Percentiles rank a stretch among this genome's conserved stretches.
Conservation (phyloP, 1,139 yeast species). For the Meyerozyma sp. region DNA sequence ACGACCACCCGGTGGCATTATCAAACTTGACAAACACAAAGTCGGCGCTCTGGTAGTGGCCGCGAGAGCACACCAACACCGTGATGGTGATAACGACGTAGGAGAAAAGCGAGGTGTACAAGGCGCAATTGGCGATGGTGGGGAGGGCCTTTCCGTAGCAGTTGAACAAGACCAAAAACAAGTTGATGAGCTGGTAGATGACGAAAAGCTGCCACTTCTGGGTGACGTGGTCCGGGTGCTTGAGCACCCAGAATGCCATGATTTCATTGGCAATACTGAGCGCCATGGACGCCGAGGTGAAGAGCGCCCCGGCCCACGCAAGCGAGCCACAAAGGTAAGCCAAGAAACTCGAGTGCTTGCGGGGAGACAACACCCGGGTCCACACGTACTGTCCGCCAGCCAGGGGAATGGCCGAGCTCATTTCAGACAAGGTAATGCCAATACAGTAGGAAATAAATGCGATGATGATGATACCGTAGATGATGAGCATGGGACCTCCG, state of each 20-base stretch:
- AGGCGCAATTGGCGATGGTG: conserved; percentile 27
- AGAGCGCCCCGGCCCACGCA: conserved; percentile 55
- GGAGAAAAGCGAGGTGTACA: conserved; percentile 33
- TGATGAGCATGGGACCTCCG: conserved; percentile 46
- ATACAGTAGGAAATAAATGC: conserved; percentile 31
- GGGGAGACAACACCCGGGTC: conserved; percentile 30
- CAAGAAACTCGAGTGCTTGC: conserved; percentile 38
- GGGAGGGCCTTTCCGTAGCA: conserved; percentile 35
- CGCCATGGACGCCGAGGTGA: conserved; percentile 52
- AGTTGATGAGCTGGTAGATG: conserved; percentile 30
- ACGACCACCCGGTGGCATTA: conserved; percentile 37
- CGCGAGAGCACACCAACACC: conserved; percentile 33
- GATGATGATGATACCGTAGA: conserved; percentile 37
- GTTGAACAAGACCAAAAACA: conserved; percentile 30
- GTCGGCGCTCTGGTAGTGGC: conserved; percentile 28
- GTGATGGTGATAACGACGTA: conserved; percentile 32
- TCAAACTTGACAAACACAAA: conserved; percentile 35
- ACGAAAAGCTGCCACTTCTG: conserved; percentile 51
- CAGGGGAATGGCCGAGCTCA: conserved; percentile 48
- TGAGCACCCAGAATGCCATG: conserved; percentile 46
- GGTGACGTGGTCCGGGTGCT: conserved; percentile 37
- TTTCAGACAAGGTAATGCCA: conserved; percentile 20
- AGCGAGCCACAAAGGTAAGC: conserved; percentile 52
- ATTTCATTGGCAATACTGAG: conserved; percentile 43
- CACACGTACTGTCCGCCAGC: conserved; percentile 5